Evolutionary conservation across 176 grass and related monocot species (phyloP), one percentile per base, ranked within the genome.

Genomic region (Oryza nivara): DNA sequence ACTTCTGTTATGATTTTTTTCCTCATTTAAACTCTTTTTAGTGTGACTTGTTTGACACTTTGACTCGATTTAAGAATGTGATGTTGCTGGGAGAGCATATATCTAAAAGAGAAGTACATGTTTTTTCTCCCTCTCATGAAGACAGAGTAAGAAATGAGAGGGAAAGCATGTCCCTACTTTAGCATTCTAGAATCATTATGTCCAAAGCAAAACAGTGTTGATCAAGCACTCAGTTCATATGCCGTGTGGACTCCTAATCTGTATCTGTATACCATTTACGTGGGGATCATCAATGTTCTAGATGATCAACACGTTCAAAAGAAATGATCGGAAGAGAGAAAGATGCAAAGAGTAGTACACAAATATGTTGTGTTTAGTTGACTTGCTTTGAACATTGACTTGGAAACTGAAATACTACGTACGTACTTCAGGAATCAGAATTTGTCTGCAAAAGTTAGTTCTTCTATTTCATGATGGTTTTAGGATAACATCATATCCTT

Each of bases 121-220:
- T 32, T 19, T 45, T 38, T 63, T 82, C 35, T 30, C 68, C 22
- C 68, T 63, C n/a, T 73, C 22, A 34, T 76, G 65, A 66, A 4
- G 73, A 86, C 73, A 86, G 44, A 72, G 78, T 56, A 72, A 22
- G 78, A 82, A 86, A 78, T 36, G 76, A 48, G 15, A 14, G 4
- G 11, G 20, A 68, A 70, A 68, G 45, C 38, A 49, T 84, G 76
- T 28, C 81, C 81, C 35, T 46, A 17, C 61, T 46, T 74, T 44
- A 78, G 68, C 9, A 26, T 49, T 41, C 72, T 82, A 49, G 73
- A 82, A 68, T 60, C 34, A 71, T 67, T 78, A 3, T 72, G 83
- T 38, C 78, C 52, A 76, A 77, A 89, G 54, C 30, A 51, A 68
- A 64, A 46, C 72, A 82, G 35, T 38, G 73, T 56, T 77, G 34